Base-by-base conservation (phyloP, 306 rosid species). In the Quercus alba region DNA sequence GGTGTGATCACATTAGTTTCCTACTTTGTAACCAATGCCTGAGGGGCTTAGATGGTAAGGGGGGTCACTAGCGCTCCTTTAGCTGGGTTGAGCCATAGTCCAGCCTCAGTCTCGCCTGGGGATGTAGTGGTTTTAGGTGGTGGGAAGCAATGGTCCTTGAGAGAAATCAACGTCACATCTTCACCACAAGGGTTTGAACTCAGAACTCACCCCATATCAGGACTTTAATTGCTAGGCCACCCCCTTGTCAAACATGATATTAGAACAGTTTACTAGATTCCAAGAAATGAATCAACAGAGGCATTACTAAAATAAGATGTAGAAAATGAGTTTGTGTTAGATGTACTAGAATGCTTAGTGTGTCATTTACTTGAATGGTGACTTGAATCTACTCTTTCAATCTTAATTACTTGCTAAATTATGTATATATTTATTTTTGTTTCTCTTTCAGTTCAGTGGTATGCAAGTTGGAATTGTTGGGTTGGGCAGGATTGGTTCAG, bases 401-500 rank as follows among this genome's bases (percentile, higher is more conserved):
- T 8, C 11, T 46, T 21, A 25, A 20, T 56, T 19, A 11, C 19
- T 23, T 57, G 8, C 63, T 26, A 13, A 7, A 44, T 58, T 78
- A 44, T 73, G 66, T 58, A 59, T 35, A 73, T 52, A 11, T 33
- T 82, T 74, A 5, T 51, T 31, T 80, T 17, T 41, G 69, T 72
- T 30, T 68, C n/a, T 75, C 52, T 80, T 85, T 74, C 92, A 93
- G 97, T 89, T 90, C 78, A 87, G 87, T 57, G 89, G 91, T 4
- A 90, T 85, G 84, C 64, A 88, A 2, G 83, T 93, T 54, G 97
- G 96, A 76, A 89, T 93, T 75, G 66, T 91, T 77, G 94, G 97
- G 17, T 64, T 93, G 81, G 97, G 97, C 51, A 89, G 96, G 75
- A 93, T 89, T 56, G 97, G 97, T 28, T 81, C 85, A 10, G 91